Evolutionary conservation across 352 stramenopile species (phyloP).

Genomic region (Pythium guiyangense): DNA sequence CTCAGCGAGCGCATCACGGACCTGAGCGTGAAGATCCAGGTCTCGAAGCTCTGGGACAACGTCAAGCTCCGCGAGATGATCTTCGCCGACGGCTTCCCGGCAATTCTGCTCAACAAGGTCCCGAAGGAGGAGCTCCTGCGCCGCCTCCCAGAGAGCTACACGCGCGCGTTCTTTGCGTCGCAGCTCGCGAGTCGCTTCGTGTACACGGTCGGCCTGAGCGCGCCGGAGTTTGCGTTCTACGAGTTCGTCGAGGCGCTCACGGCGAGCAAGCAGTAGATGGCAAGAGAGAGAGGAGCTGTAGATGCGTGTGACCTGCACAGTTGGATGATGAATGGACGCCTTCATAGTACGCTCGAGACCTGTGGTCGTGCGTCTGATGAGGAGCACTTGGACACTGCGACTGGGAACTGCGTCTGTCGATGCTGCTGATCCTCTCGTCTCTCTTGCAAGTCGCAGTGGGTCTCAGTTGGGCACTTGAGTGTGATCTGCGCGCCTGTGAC

Average conservation of each 20-base stretch:
- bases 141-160: conserved; percentile 76
- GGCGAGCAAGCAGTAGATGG: conserved; percentile 1
- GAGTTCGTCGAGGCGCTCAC: conserved; percentile 74
- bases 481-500: too few relatives aligned
- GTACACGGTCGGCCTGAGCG: conserved; percentile 63
- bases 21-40: conserved; percentile 75
- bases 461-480: too few relatives aligned
- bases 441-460: too few relatives aligned
- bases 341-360: too few relatives aligned
- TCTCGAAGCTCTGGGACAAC: conserved; percentile 75
- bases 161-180: conserved; percentile 73
- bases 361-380: too few relatives aligned
- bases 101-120: conserved; percentile 51
- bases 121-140: conserved; percentile 58
- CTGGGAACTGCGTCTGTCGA: too few relatives aligned
- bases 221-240: conserved; percentile 84
- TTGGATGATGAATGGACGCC: too few relatives aligned
- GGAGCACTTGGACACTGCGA: too few relatives aligned
- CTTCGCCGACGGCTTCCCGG: conserved; percentile 74
- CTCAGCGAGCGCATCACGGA: conserved; percentile 80
- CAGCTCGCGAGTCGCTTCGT: conserved; percentile 81
- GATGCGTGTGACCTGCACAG: background rate
- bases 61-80: conserved; percentile 59
- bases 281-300: background rate
- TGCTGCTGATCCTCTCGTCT: too few relatives aligned